phyloP scores from a whole-genome alignment of 805 yeast species.

The Candida multigemmis region DNA sequence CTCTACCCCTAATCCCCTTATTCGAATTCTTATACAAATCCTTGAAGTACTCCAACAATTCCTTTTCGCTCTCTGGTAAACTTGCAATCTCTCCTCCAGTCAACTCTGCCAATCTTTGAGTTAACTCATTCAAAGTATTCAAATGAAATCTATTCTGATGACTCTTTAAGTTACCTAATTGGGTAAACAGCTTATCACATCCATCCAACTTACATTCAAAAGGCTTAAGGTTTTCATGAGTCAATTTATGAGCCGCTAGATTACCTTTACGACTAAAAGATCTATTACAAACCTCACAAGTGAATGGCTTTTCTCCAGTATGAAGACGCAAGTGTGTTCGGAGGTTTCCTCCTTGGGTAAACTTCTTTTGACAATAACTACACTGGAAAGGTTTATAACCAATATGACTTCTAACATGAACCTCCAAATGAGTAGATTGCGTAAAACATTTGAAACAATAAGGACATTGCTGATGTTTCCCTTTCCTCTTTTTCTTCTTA shows the following conservation, averaged over 20 bases:
- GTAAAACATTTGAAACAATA: slow-evolving; percentile 76
- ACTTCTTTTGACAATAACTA: slow-evolving; percentile 66
- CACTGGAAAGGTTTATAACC: slow-evolving; percentile 83
- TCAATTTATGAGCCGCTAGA: slow-evolving; percentile 76
- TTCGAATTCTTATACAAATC: slow-evolving; percentile 80
- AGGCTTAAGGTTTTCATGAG: slow-evolving; percentile 75
- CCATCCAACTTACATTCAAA: slow-evolving; percentile 70
- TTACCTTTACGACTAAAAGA: slow-evolving; percentile 87
- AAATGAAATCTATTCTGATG: slow-evolving; percentile 89
- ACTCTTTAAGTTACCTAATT: slow-evolving; percentile 85
- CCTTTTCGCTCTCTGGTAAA: slow-evolving; percentile 55
- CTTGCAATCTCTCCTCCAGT: slow-evolving; percentile 36
- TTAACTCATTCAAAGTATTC: slow-evolving; percentile 57
- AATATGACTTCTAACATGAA: slow-evolving; percentile 79
- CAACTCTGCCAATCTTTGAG: slow-evolving; percentile 56
- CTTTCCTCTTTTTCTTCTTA: slow-evolving; percentile 12
- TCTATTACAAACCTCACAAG: slow-evolving; percentile 68
- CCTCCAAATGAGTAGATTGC: slow-evolving; percentile 87
- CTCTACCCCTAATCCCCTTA: slow-evolving; percentile 88
- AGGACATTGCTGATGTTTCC: slow-evolving; percentile 59
- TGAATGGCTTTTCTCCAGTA: slow-evolving; percentile 88
- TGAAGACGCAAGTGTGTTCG: slow-evolving; percentile 80
- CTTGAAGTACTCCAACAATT: slow-evolving; percentile 68
- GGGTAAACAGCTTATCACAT: slow-evolving; percentile 82
- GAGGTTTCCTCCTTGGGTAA: slow-evolving; percentile 86